Percentiles rank a stretch among this genome's conserved stretches.
These are phyloP conservation scores for Oryza meridionalis DNA, from an alignment of 176 grass and related monocot genomes.

Conservation along the genomic window DNA sequence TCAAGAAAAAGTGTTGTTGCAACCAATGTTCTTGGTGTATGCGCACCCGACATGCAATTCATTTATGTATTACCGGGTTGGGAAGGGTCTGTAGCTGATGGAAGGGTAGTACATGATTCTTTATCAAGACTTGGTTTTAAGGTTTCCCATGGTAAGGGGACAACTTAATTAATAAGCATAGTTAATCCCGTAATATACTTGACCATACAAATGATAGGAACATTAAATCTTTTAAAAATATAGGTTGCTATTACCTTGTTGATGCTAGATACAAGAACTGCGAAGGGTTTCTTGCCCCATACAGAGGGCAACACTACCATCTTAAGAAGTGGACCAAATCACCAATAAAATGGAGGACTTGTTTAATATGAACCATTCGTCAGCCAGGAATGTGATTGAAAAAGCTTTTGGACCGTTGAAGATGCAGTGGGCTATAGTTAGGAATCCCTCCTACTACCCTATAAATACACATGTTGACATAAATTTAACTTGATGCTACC, in stretches of 20 bases:
- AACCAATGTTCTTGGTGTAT: constrained; percentile 6
- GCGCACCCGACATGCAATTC: not conserved
- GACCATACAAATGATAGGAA: too few relatives aligned
- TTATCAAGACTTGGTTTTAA: not conserved
- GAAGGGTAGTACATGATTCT: constrained; percentile 1
- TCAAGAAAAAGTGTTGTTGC: constrained; percentile 4
- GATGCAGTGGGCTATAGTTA: constrained; percentile 2
- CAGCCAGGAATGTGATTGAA: not conserved
- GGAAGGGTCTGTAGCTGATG: constrained; percentile 8
- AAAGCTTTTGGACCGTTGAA: not conserved
- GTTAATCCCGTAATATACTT: too few relatives aligned
- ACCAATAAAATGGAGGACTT: too few relatives aligned
- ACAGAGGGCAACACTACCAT: too few relatives aligned
- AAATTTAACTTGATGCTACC: constrained; percentile 16
- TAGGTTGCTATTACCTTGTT: too few relatives aligned
- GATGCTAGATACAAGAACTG: too few relatives aligned
- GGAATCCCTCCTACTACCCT: not conserved
- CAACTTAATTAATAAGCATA: not conserved
- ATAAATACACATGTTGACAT: not conserved
- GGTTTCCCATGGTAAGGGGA: constrained; percentile 7
- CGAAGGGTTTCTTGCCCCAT: too few relatives aligned
- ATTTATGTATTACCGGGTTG: not conserved
- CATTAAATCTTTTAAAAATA: too few relatives aligned
- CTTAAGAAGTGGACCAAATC: too few relatives aligned
- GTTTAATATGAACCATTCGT: too few relatives aligned